Evolutionary conservation across 2,329 filamentous ascomycete species (phyloP).

Genomic region (Colletotrichum tanaceti): DNA sequence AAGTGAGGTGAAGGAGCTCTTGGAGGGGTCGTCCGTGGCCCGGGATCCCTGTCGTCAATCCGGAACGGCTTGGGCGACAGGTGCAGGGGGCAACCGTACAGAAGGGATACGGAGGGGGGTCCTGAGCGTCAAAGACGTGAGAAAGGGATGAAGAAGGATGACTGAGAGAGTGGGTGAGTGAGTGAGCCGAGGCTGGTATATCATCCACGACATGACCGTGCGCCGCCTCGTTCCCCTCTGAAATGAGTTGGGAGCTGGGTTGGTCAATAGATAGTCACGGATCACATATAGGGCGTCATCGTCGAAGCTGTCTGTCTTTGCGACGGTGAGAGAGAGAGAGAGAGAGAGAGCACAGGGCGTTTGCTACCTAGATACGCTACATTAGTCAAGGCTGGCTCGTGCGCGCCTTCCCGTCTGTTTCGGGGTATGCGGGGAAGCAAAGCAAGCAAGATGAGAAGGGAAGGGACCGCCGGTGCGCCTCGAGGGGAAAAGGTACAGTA

Average conservation of each 20-base stretch:
- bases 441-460: constrained; percentile 1
- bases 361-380: too few relatives aligned
- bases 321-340: background rate
- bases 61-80: constrained; percentile 36
- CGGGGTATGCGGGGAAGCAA: constrained; percentile 31
- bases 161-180: background rate
- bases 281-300: background rate
- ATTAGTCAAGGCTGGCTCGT: constrained; percentile 24
- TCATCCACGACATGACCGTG: background rate
- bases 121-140: constrained; percentile 1
- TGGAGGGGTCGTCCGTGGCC: constrained; percentile 10
- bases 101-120: constrained; percentile 5
- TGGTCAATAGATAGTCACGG: too few relatives aligned
- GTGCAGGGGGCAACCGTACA: constrained; percentile 35
- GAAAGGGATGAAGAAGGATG: background rate
- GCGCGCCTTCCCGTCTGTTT: constrained; percentile 37
- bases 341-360: background rate
- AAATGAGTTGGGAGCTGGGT: background rate
- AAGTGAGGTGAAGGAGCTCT: background rate
- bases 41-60: constrained; percentile 38
- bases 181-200: background rate
- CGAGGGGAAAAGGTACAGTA: background rate
- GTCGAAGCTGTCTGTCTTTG: too few relatives aligned
- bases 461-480: constrained; percentile 1
- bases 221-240: background rate